A percentile compares a stretch with the other conserved stretches of the same genome.
Conservation (phyloP, 2,329 filamentous ascomycete species). For the Talaromyces sp. region DNA sequence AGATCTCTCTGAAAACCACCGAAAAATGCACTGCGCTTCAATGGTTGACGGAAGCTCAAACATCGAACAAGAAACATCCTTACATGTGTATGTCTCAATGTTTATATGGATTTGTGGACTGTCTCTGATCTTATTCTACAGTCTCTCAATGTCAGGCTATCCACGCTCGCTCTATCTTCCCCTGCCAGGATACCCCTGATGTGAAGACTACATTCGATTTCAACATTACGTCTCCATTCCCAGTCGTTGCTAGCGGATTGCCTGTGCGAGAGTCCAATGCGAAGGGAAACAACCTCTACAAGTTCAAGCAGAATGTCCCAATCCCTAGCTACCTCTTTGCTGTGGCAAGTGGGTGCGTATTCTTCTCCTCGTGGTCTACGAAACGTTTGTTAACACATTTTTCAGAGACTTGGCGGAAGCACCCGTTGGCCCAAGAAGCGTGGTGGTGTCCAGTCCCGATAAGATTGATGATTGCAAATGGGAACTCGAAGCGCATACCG, state of each 20-base stretch:
- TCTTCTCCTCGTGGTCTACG: neutral
- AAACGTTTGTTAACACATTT: conserved; percentile 24
- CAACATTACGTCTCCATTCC: conserved; percentile 76
- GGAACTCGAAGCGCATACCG: conserved; percentile 87
- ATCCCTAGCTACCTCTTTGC: conserved; percentile 95
- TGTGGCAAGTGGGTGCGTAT: conserved; percentile 58
- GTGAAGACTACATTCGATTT: conserved; percentile 95
- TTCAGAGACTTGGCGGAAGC: conserved; percentile 78
- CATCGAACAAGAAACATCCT: conserved; percentile 88
- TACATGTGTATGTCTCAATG: conserved; percentile 71
- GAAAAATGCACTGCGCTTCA: conserved; percentile 85
- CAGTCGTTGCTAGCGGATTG: conserved; percentile 87
- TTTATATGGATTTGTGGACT: neutral
- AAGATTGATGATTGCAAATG: conserved; percentile 78
- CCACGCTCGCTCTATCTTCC: conserved; percentile 87
- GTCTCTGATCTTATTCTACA: conserved; percentile 18
- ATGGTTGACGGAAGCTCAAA: conserved; percentile 91
- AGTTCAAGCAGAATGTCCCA: conserved; percentile 83
- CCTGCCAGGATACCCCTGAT: conserved; percentile 95
- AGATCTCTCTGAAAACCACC: conserved; percentile 74
- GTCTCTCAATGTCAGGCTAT: conserved; percentile 96
- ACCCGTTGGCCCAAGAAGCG: conserved; percentile 77
- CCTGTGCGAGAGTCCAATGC: conserved; percentile 48
- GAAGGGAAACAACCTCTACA: conserved; percentile 63
- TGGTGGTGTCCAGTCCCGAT: conserved; percentile 82